phyloP scores from a whole-genome alignment of 2,329 filamentous ascomycete genomes.

The Arachnomyces sp. region DNA sequence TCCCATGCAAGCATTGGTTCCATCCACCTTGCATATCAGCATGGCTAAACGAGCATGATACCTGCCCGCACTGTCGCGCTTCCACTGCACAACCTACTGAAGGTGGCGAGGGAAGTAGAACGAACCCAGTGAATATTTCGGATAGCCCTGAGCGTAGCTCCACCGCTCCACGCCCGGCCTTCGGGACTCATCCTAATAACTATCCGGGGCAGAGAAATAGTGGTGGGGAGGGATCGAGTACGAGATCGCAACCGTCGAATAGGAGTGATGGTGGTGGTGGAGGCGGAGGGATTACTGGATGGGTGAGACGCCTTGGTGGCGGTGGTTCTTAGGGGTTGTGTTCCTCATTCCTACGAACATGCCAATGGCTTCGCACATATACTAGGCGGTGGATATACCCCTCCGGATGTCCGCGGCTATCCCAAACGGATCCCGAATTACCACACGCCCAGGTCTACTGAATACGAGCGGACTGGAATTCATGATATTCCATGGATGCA shows the following conservation, averaged over 20 bases:
- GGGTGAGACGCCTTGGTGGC: constrained; percentile 20
- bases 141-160: constrained; percentile 14
- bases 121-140: constrained; percentile 5
- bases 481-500: too few species aligned
- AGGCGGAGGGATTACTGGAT: constrained; percentile 20
- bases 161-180: constrained; percentile 9
- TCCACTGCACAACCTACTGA: constrained; percentile 21
- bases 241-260: constrained; percentile 2
- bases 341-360: too few species aligned
- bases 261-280: constrained; percentile 8
- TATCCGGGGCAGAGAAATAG: constrained; percentile 6
- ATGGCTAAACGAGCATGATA: constrained; percentile 87
- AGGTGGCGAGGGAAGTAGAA: constrained; percentile 17
- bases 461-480: too few species aligned
- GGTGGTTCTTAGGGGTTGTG: constrained; percentile 1
- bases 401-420: too few species aligned
- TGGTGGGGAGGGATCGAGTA: constrained; percentile 11
- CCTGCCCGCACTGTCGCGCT: constrained; percentile 58
- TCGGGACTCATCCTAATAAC: too few species aligned
- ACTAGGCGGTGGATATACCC: too few species aligned
- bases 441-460: too few species aligned
- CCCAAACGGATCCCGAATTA: too few species aligned
- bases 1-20: constrained; percentile 93
- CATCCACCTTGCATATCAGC: constrained; percentile 71
- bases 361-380: too few species aligned